Evolutionary conservation across 352 stramenopile species (phyloP).

Genomic region (Aphanomyces astaci): DNA sequence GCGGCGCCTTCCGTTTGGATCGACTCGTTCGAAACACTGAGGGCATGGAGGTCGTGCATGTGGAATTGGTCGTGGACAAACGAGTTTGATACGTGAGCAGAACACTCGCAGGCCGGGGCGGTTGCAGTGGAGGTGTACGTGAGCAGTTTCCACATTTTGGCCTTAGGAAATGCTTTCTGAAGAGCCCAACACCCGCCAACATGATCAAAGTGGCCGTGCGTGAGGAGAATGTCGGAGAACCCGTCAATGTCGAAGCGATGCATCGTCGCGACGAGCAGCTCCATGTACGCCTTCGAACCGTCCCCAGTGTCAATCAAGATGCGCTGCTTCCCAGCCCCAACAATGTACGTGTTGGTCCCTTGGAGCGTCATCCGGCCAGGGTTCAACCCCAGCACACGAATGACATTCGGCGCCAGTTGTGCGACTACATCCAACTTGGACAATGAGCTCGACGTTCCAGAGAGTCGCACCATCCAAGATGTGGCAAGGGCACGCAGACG

Average conservation of each 20-base stretch:
- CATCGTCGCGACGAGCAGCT: conserved; percentile 38
- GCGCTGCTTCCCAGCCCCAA: conserved; percentile 51
- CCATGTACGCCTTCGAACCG: conserved; percentile 50
- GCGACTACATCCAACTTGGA: conserved; percentile 28
- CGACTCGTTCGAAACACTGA: background rate
- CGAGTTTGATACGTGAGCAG: conserved; percentile 6
- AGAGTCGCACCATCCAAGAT: background rate
- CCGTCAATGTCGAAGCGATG: conserved; percentile 33
- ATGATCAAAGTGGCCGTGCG: conserved; percentile 85
- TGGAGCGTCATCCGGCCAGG: conserved; percentile 82
- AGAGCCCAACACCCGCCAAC: conserved; percentile 69
- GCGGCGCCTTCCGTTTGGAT: conserved; percentile 22
- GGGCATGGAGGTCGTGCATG: background rate
- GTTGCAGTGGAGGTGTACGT: background rate
- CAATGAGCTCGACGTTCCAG: background rate
- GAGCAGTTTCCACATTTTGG: conserved; percentile 61
- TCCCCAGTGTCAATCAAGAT: conserved; percentile 78
- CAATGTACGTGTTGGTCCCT: conserved; percentile 87
- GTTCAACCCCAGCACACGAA: conserved; percentile 78
- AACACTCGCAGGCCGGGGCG: conserved; percentile 2
- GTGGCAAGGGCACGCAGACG: background rate
- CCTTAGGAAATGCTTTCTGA: conserved; percentile 40
- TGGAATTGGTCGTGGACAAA: conserved; percentile 4
- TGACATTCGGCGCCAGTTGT: conserved; percentile 37
- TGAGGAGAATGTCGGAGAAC: conserved; percentile 78